These are phyloP conservation scores for Neurospora sp. DNA, from an alignment of 495 filamentous ascomycete genomes.

Conservation along the genomic window DNA sequence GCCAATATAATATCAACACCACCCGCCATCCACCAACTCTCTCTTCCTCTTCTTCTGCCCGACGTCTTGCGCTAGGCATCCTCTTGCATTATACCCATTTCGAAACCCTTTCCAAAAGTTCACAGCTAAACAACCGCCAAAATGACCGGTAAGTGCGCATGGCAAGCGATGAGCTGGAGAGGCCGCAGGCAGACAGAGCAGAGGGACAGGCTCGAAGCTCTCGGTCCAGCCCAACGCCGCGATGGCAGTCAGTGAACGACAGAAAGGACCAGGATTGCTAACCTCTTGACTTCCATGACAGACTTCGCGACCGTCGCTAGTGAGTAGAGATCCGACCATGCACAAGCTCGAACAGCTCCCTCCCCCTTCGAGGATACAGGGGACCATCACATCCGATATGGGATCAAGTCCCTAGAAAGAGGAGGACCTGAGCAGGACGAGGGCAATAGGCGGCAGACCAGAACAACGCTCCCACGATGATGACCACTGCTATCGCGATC, in stretches of 20 bases:
- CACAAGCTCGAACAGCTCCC: not conserved
- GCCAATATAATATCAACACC: conserved; percentile 1
- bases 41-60: not conserved
- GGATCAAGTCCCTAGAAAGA: not conserved
- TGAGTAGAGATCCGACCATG: conserved; percentile 12
- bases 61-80: not conserved
- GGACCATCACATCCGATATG: conserved; percentile 1
- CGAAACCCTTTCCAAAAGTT: not conserved
- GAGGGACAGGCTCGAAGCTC: not conserved
- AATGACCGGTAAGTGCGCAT: conserved; percentile 1
- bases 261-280: not conserved
- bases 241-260: not conserved
- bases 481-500: not conserved
- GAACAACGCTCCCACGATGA: not conserved
- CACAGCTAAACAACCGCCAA: conserved; percentile 4
- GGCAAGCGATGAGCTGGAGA: not conserved
- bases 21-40: not conserved
- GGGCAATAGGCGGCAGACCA: not conserved
- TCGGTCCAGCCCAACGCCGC: not conserved
- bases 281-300: conserved; percentile 3
- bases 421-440: not conserved
- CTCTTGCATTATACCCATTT: not conserved
- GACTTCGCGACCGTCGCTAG: conserved; percentile 16
- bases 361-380: not conserved
- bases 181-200: not conserved